Evolutionary conservation across 2,329 filamentous ascomycete species (phyloP).

Genomic region (Chaetomiaceae sp.): DNA sequence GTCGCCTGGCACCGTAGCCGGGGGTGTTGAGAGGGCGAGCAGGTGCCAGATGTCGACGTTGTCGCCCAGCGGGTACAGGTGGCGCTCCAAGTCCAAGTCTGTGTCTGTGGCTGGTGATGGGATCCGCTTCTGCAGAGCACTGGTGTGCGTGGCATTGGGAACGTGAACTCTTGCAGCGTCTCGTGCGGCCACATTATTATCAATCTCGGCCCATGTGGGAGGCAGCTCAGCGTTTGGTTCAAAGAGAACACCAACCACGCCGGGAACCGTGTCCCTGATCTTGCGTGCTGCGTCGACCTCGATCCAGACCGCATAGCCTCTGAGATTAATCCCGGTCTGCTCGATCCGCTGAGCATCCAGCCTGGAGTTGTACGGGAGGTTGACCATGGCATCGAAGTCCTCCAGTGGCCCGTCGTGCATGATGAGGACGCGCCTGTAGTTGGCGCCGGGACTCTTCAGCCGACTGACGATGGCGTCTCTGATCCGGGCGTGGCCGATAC

Average conservation of each 20-base stretch:
- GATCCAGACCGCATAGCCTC: neutral
- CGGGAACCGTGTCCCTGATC: neutral
- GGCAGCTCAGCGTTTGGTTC: neutral
- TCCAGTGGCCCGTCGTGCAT: neutral
- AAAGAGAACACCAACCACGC: neutral
- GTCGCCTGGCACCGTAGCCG: neutral
- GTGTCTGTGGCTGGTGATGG: neutral
- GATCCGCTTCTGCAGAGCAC: neutral
- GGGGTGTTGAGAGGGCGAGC: neutral
- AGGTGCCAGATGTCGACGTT: neutral
- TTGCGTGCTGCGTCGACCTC: neutral
- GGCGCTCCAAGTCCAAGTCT: neutral
- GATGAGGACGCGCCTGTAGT: neutral
- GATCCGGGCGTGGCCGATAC: constrained; percentile 1
- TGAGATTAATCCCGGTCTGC: neutral
- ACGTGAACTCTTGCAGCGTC: neutral
- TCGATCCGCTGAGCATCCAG: neutral
- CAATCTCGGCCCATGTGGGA: neutral
- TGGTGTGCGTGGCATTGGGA: neutral
- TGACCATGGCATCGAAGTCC: neutral
- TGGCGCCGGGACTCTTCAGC: neutral
- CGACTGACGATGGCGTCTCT: neutral
- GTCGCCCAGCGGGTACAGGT: neutral
- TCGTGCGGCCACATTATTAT: neutral
- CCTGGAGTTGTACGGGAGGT: neutral